Evolutionary conservation across 2,329 filamentous ascomycete genomes (phyloP), one percentile per base, ranked within the genome.

Genomic region (Botrytis squamosa): DNA sequence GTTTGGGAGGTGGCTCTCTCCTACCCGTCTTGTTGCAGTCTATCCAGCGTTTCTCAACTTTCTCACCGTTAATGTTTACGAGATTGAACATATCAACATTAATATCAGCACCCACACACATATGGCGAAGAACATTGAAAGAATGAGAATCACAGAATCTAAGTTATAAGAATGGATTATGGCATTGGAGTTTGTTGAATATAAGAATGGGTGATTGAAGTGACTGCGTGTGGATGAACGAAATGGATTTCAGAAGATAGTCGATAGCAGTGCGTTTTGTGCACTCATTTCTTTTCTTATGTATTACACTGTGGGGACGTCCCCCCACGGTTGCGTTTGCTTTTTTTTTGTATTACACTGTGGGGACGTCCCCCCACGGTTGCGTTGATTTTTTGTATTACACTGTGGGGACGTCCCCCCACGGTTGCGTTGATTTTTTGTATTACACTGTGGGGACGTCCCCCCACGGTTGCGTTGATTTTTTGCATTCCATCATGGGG

Each of bases 351-450:
- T 14, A 7, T 16, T 14, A 18, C 16, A 40, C 14, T 29, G 29
- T 60, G 57, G 33, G 57, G 57, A 36, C 57, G 57, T 36, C 57
- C 57, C 57, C 57, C 33, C 57, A 60, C 29, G 57, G 29, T 60
- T 52, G 49, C 20, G 44, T 59, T 59, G 10, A 0, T 55, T 67
- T 9, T 67, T 9, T 55, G 65, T 52, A 55, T 55, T 29, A 33
- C 46, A 40, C 52, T 38, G 64, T 67, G 44, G 64, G 64, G 44
- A 66, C 63, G 63, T 49, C 36, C 60, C 59, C 60, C 60, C 60
- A 63, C 22, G 33, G 20, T 59, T 49, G 44, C 42, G 63, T 9
- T 57, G 6, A 18, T 25, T 46, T 64, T 64, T 49, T 49, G 22
- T 14, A 8, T 25, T 22, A n/a, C 16, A 40, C 14, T 29, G n/a